Percentiles rank a stretch among this genome's conserved stretches.
Evolutionary conservation across 306 rosid genomes (phyloP).

Genomic region (Ormosia semicastrata): DNA sequence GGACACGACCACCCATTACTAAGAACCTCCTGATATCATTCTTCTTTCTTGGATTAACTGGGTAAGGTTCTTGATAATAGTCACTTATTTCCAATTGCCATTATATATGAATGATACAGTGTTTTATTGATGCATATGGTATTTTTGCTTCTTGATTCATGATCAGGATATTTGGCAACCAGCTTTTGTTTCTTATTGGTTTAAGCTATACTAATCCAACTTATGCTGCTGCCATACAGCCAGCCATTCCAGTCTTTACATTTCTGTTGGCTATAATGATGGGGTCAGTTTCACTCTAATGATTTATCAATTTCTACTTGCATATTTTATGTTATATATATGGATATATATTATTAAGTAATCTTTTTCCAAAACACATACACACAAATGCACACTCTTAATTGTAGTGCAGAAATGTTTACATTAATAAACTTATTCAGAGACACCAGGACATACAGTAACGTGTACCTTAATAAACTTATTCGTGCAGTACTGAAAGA

Average conservation of each 20-base stretch:
- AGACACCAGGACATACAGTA: constrained; percentile 8
- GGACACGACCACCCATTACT: constrained; percentile 69
- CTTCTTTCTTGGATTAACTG: constrained; percentile 90
- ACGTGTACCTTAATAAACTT: constrained; percentile 21
- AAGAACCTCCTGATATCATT: constrained; percentile 57
- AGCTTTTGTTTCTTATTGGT: constrained; percentile 92
- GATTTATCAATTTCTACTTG: background rate
- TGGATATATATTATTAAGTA: background rate
- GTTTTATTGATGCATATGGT: constrained; percentile 18
- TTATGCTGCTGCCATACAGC: constrained; percentile 94
- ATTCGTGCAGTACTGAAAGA: constrained; percentile 89
- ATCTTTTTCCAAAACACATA: background rate
- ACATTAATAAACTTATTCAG: background rate
- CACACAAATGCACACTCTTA: background rate
- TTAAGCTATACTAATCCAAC: constrained; percentile 95
- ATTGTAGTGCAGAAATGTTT: background rate
- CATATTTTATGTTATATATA: background rate
- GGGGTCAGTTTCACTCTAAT: constrained; percentile 70
- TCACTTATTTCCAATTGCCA: background rate
- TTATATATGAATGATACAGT: constrained; percentile 12
- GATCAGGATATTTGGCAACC: constrained; percentile 90
- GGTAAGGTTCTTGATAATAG: constrained; percentile 52
- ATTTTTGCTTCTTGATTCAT: constrained; percentile 33
- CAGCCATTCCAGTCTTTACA: constrained; percentile 90
- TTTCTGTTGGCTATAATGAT: constrained; percentile 70